Evolutionary conservation across 371 early-diverging fungal genomes (phyloP), one percentile per base, ranked within the genome.

Genomic region (Apophysomyces trapeziformis): DNA sequence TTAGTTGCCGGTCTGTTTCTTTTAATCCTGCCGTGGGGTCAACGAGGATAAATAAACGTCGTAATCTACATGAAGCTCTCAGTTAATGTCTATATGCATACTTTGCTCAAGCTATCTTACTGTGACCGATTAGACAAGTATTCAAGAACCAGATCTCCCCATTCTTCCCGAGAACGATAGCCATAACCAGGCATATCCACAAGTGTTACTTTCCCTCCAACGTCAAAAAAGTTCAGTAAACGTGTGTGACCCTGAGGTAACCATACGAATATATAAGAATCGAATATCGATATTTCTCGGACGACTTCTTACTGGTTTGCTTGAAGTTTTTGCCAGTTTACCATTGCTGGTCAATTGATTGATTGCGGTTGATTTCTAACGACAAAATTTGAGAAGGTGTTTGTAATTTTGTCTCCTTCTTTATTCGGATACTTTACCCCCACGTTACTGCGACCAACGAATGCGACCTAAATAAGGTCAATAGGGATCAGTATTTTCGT

Each of bases 121-220:
- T 84, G 84, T 66, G 79, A 77, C 26, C 92, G 80, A 12, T 66
- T 69, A 1, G 78, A 63, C 7, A 92, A 66, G 60, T 92, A 92
- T n/a, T 78, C 73, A 32, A 87, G 64, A 59, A 90, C 88, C 60
- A 90, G 80, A 32, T 80, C 79, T 6, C 93, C 93, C 92, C 93
- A 93, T 65, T 89, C 90, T 39, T 79, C 82, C 7, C 86, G 80
- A 57, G 90, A 90, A 59, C 84, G 84, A 68, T 77, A 92, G 1
- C 93, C 93, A 64, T 93, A 93, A 4, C 93, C 93, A 6, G 93
- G 93, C 92, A 91, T 91, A 65, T 93, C 93, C 12, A 93, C 92
- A n/a, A 93, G 59, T 1, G 85, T 85, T 8, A 91, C 13, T 69
- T 79, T 63, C 39, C 72, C 73, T 1, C 82, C 86, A 56, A 92